Percentiles rank a stretch among this genome's conserved stretches.
phyloP scores from a whole-genome alignment of 352 stramenopile species.

The Globisporangium paroecandrum region DNA sequence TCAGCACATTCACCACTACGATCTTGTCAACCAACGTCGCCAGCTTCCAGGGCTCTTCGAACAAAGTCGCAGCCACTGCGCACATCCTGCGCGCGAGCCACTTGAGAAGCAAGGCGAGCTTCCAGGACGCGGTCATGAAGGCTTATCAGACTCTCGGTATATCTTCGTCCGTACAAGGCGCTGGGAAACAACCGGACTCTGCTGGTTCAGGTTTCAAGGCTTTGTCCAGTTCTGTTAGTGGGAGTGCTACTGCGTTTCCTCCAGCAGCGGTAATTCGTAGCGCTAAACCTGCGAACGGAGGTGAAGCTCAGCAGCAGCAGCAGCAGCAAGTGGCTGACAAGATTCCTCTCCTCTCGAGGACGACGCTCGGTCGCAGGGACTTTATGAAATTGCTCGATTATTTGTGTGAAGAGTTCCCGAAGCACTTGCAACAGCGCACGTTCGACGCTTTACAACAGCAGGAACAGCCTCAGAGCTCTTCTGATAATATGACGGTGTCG shows the following conservation, averaged over 20 bases:
- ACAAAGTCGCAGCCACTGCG: conserved; percentile 5
- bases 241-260: background rate
- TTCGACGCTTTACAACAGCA: conserved; percentile 4
- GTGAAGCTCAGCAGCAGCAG: background rate
- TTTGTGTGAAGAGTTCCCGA: conserved; percentile 16
- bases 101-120: conserved; percentile 1
- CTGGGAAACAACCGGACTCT: background rate
- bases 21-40: background rate
- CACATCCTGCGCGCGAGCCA: conserved; percentile 7
- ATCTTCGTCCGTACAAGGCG: background rate
- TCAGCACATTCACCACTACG: background rate
- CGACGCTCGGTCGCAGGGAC: conserved; percentile 7
- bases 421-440: conserved; percentile 6
- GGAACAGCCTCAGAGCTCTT: background rate
- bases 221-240: background rate
- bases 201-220: conserved; percentile 2
- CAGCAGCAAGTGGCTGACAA: background rate
- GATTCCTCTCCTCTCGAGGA: background rate
- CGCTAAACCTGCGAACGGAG: background rate
- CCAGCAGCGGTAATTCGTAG: background rate
- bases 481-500: background rate
- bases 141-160: conserved; percentile 7
- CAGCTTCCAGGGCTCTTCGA: conserved; percentile 15
- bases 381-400: conserved; percentile 10
- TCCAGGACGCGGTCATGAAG: conserved; percentile 9